These are phyloP conservation scores for Piper longum DNA, from an alignment of 164 flowering plant genomes.

Conservation along the genomic window DNA sequence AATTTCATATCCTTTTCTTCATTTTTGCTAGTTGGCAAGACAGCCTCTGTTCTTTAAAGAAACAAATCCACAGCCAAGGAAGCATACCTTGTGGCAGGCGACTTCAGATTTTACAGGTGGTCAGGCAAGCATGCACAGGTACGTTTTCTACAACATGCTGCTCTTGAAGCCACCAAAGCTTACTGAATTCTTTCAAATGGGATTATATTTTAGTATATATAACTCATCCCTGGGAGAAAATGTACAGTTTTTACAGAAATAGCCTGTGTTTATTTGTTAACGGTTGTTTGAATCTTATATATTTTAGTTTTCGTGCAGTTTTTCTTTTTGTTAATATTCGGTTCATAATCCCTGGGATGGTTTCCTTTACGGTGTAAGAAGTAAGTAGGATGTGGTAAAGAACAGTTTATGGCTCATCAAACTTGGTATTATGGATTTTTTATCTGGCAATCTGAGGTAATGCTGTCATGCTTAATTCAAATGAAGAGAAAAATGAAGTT, in stretches of 20 bases:
- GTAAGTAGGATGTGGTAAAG: too few species aligned
- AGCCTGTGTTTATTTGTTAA: conserved; percentile 41
- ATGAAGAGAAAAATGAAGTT: neutral
- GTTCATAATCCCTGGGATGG: too few species aligned
- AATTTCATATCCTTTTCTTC: neutral
- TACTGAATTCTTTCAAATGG: neutral
- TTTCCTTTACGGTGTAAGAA: too few species aligned
- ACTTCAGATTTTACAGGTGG: conserved; percentile 71
- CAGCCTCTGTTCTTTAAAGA: conserved; percentile 74
- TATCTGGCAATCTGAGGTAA: too few species aligned
- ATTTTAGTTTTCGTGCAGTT: too few species aligned
- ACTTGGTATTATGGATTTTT: too few species aligned
- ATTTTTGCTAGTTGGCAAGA: conserved; percentile 35
- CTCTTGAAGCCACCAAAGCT: neutral
- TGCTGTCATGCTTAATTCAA: too few species aligned
- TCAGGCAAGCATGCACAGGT: conserved; percentile 60
- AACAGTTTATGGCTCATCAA: too few species aligned
- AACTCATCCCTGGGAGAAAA: conserved; percentile 12
- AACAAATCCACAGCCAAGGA: conserved; percentile 82
- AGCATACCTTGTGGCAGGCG: conserved; percentile 83
- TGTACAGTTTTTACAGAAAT: conserved; percentile 8
- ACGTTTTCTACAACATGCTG: neutral
- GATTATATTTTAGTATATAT: neutral
- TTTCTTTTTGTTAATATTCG: too few species aligned
- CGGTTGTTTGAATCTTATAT: too few species aligned